Percentiles rank a stretch among this genome's conserved stretches.
Conservation (phyloP, 345 rosid species). For the Citrus hindsii region DNA sequence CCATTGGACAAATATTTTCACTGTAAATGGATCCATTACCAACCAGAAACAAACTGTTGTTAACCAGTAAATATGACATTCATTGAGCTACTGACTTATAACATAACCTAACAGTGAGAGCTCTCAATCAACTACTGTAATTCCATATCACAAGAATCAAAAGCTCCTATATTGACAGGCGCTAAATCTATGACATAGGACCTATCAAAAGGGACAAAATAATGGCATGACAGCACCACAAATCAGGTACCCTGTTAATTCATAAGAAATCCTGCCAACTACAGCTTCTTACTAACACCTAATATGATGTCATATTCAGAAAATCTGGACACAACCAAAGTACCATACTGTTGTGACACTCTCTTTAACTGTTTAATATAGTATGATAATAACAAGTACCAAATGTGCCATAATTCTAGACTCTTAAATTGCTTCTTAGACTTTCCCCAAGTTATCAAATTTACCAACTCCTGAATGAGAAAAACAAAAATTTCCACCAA, state of each 20-base stretch:
- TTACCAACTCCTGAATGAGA: neutral
- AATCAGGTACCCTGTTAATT: neutral
- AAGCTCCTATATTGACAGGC: neutral
- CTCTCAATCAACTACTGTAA: neutral
- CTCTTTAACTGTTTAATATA: neutral
- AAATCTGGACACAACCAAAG: neutral
- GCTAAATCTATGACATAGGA: neutral
- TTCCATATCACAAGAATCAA: neutral
- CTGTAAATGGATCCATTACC: neutral
- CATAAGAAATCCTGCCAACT: neutral
- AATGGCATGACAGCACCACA: neutral
- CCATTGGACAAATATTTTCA: neutral
- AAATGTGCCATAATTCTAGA: neutral
- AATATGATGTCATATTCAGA: neutral
- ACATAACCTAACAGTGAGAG: neutral
- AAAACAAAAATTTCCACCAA: neutral
- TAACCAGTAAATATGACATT: neutral
- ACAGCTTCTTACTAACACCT: neutral
- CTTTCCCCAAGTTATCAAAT: neutral
- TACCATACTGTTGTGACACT: neutral
- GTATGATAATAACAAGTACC: neutral
- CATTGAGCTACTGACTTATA: neutral
- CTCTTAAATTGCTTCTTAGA: neutral
- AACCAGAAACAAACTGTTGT: neutral
- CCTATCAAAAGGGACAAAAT: neutral